These are phyloP conservation scores for Phytophthora pluvialis DNA, from an alignment of 352 stramenopile species.

Conservation along the genomic window DNA sequence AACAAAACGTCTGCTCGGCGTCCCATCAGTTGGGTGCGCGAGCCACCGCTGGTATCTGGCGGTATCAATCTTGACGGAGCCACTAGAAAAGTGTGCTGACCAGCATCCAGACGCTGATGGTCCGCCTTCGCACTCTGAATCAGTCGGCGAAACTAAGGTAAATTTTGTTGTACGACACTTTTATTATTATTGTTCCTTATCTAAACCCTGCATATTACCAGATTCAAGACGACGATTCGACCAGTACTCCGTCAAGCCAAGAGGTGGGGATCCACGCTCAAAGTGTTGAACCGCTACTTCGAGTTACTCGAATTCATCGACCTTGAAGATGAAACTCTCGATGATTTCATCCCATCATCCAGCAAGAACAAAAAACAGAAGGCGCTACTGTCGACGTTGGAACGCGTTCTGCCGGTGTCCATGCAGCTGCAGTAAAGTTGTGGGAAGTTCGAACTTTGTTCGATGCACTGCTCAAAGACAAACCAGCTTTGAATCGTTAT, in stretches of 20 bases:
- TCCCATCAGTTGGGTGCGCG: slow-evolving; percentile 5
- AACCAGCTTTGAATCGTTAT: slow-evolving; percentile 5
- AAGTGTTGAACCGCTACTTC: slow-evolving; percentile 15
- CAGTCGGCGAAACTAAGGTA: slow-evolving; percentile 13
- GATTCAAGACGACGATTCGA: slow-evolving; percentile 11
- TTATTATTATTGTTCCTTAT: neutral
- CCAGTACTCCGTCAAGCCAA: slow-evolving; percentile 5
- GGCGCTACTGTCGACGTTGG: neutral
- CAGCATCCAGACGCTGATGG: slow-evolving; percentile 16
- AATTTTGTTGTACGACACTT: neutral
- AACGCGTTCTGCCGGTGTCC: neutral
- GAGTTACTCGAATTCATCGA: slow-evolving; percentile 12
- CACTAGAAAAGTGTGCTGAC: neutral
- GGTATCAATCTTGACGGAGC: slow-evolving; percentile 1
- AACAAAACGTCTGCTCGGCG: slow-evolving; percentile 14
- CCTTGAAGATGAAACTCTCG: slow-evolving; percentile 11
- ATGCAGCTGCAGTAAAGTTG: slow-evolving; percentile 9
- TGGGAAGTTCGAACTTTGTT: slow-evolving; percentile 1
- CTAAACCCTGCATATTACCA: neutral
- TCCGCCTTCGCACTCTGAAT: slow-evolving; percentile 11
- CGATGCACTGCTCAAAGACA: slow-evolving; percentile 8
- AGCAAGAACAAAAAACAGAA: slow-evolving; percentile 15
- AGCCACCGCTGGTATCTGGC: slow-evolving; percentile 14
- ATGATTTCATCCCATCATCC: slow-evolving; percentile 7
- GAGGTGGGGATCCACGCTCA: slow-evolving; percentile 15